Evolutionary conservation across 2,329 filamentous ascomycete genomes (phyloP), one percentile per base, ranked within the genome.

Genomic region (Aspergillus alliaceus): DNA sequence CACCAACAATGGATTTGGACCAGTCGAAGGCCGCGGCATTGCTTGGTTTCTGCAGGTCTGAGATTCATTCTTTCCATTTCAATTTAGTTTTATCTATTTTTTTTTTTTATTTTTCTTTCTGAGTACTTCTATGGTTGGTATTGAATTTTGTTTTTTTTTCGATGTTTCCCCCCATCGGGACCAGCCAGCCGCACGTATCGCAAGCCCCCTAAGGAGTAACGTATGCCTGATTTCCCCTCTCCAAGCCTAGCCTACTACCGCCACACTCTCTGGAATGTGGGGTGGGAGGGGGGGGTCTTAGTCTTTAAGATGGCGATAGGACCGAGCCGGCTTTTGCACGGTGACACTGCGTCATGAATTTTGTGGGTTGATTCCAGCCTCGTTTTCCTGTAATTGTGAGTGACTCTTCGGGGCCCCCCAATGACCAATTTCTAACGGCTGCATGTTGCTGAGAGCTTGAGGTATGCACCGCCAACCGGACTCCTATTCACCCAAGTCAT

Each of bases 231-330:
- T 44, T 12, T 44, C 22, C 56, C 48, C 24, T 57, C 50, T 53
- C 61, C 59, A 56, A 29, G 54, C 47, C 35, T 53, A 53, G 48
- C 58, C 53, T 55, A 60, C 53, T 48, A 53, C 51, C 32, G 20
- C 60, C 59, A 25, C 20, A 31, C 40, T 20, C 48, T 22, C 24
- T 57, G 59, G 61, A 59, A 62, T 62, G 60, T 60, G 58, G 53
- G 51, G 54, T 57, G 59, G 61, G 58, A 62, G 60, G 60, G 59
- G 58, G 53, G 51, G 54, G n/a, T n/a, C 44, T n/a, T 3, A 20
- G 39, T 39, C 15, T 25, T 53, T 24, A 20, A n/a, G 11, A 35
- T 35, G 22, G 37, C 37, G 51, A 53, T 53, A 53, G 40, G 40
- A 34, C 29, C 40, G 22, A 32, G 15, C 31, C 32, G 6, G 29